Percentiles rank a stretch among this genome's conserved stretches.
These are phyloP conservation scores for Solanum sejunctum DNA, from an alignment of 257 asterid species.

Conservation along the genomic window DNA sequence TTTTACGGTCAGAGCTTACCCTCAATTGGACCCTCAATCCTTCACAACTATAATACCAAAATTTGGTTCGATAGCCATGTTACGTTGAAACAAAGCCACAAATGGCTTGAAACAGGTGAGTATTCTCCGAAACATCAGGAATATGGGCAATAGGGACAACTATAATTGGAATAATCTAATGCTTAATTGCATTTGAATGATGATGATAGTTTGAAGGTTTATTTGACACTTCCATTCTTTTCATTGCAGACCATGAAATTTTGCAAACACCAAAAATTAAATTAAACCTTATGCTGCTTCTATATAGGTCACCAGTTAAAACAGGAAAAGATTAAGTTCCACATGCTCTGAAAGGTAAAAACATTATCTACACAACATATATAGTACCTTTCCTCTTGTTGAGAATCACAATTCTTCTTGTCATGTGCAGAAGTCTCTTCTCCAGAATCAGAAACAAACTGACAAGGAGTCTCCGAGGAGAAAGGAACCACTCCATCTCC, in stretches of 20 bases:
- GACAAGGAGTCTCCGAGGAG: constrained; percentile 21
- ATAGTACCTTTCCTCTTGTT: constrained; percentile 49
- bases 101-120: not conserved
- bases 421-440: constrained; percentile 13
- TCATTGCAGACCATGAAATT: not conserved
- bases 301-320: not conserved
- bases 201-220: not conserved
- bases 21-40: not conserved
- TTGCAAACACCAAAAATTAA: not conserved
- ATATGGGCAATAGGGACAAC: not conserved
- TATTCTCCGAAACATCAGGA: not conserved
- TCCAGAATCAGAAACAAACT: constrained; percentile 22
- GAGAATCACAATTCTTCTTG: constrained; percentile 21
- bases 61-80: not conserved
- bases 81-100: not conserved
- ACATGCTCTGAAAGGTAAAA: not conserved
- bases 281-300: not conserved
- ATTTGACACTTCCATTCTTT: not conserved
- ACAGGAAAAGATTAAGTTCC: not conserved
- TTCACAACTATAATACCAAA: not conserved
- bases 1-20: not conserved
- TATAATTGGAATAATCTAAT: not conserved
- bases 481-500: constrained; percentile 25
- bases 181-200: not conserved
- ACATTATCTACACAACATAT: not conserved